Base-by-base conservation (phyloP, 495 filamentous ascomycete genomes). In the Penicillium taxi region DNA sequence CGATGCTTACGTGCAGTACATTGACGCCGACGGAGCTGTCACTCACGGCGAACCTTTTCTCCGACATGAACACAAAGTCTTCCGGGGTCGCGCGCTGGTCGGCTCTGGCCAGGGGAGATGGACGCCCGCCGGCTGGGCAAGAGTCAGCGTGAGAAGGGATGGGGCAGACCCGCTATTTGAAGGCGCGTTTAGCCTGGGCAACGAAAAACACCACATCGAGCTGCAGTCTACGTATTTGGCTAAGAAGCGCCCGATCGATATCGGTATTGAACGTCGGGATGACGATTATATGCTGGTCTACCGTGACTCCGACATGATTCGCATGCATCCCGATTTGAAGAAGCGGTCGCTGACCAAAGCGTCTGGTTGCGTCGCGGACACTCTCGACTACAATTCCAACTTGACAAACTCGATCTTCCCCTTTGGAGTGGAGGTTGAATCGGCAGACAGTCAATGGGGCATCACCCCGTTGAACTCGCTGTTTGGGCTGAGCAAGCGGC, bases 271-370 rank as follows among this genome's bases (percentile, higher is more conserved):
- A 31, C 50, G 59, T 20, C 64, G 54, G 12, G 73, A 66, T 2
- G 73, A 78, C 13, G 87, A 94, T 32, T 86, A 77, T 50, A 94
- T 98, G 91, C 63, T 95, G 14, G 73, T 94, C 4, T 96, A 81
- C 62, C 75, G 89, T 23, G 89, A 98, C 56, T 91, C 86, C 21
- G 93, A 98, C 56, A 78, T 91, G 55, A 61, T 66, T 18, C 56
- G 44, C 8, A 31, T 49, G 7, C 73, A 77, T 35, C 45, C 54
- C 11, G 75, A 80, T 22, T 47, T 80, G 32, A 77, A 72, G 39
- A 76, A 72, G 52, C 67, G 72, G 16, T 73, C 68, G 2, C 32
- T 65, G 9, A 13, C 42, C 4, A 18, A 16, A 8, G 45, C 47
- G 30, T 54, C 57, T 6, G 63, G 69, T 1, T 94, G 86, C 52